These are phyloP conservation scores for Oryza glumipatula DNA, from an alignment of 176 grass and related monocot genomes.

Conservation along the genomic window DNA sequence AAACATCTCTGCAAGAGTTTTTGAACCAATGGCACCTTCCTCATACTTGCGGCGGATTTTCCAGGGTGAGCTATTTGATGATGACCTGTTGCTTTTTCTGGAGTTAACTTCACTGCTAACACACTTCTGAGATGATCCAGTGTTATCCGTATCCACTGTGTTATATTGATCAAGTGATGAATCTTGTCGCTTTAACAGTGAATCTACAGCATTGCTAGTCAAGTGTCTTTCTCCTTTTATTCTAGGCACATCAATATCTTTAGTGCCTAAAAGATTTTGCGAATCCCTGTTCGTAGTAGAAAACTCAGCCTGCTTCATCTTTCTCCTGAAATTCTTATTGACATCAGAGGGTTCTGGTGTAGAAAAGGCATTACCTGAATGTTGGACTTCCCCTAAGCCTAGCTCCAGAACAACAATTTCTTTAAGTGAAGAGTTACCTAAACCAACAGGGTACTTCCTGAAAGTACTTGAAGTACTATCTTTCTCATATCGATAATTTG, in stretches of 20 bases:
- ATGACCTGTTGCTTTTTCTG: conserved; percentile 33
- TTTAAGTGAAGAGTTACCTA: conserved; percentile 42
- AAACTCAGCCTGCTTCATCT: conserved; percentile 41
- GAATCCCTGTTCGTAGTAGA: conserved; percentile 27
- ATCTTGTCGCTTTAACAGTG: conserved; percentile 29
- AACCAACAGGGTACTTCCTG: conserved; percentile 40
- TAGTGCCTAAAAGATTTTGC: conserved; percentile 31
- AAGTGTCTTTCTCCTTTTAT: conserved; percentile 35
- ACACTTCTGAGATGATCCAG: conserved; percentile 35
- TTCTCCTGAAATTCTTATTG: conserved; percentile 38
- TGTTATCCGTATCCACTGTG: conserved; percentile 1
- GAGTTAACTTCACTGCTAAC: conserved; percentile 15
- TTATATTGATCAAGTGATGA: conserved; percentile 39
- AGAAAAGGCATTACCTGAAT: conserved; percentile 37
- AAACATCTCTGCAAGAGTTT: conserved; percentile 72
- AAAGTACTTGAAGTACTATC: conserved; percentile 15
- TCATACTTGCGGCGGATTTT: conserved; percentile 26
- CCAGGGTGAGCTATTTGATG: conserved; percentile 6
- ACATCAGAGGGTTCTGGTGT: conserved; percentile 32
- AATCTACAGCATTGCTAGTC: conserved; percentile 5
- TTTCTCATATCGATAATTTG: conserved; percentile 34
- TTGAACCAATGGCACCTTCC: conserved; percentile 35
- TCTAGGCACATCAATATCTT: conserved; percentile 18
- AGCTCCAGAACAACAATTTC: conserved; percentile 62
- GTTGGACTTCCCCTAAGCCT: conserved; percentile 39